phyloP scores from a whole-genome alignment of 148 eudicot species.

The Camellia granthamiana region DNA sequence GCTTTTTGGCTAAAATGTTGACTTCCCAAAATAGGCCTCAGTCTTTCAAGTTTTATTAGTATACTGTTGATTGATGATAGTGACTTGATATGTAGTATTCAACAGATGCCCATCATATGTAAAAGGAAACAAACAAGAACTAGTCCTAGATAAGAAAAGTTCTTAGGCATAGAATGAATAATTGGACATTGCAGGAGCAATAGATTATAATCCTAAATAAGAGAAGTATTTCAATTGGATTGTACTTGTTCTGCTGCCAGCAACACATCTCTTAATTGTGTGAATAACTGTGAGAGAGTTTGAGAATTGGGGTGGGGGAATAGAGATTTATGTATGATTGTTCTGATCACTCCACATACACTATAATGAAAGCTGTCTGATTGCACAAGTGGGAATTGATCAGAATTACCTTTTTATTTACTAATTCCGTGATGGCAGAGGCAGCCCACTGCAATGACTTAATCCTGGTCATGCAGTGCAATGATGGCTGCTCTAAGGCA shows the following conservation, averaged over 20 bases:
- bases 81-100: neutral
- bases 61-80: conserved; percentile 4
- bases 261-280: neutral
- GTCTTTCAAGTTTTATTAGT: neutral
- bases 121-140: neutral
- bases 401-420: conserved; percentile 63
- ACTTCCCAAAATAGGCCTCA: no score
- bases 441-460: conserved; percentile 75
- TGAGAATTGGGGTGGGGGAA: neutral
- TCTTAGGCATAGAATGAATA: neutral
- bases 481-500: conserved; percentile 60
- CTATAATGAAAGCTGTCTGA: neutral
- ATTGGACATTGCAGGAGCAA: neutral
- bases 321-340: neutral
- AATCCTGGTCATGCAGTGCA: conserved; percentile 62
- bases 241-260: neutral
- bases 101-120: neutral
- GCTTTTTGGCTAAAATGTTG: no score
- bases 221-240: neutral
- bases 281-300: neutral
- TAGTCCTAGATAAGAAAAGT: neutral
- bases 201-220: neutral
- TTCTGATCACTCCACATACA: neutral
- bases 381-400: neutral
- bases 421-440: conserved; percentile 66